phyloP scores from a whole-genome alignment of 176 grass and related monocot species.

The Phyllostachys edulis region DNA sequence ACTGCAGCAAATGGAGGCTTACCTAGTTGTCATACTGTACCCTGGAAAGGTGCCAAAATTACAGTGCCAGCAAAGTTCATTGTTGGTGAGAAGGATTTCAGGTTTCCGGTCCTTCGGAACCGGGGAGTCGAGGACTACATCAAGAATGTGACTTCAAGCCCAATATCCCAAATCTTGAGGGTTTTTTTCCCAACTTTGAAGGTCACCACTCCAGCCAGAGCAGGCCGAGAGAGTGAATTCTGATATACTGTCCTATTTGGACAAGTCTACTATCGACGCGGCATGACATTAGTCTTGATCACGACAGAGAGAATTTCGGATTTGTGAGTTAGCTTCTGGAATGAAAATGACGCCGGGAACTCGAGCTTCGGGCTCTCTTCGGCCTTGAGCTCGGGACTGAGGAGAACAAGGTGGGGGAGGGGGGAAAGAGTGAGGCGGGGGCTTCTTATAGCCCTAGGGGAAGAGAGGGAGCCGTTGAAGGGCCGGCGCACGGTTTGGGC shows the following conservation, averaged over 20 bases:
- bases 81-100: slow-evolving; percentile 30
- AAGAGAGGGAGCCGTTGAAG: no score
- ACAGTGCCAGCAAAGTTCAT: slow-evolving; percentile 55
- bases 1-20: no score
- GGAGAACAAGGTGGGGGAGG: no score
- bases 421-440: no score
- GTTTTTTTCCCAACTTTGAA: slow-evolving; percentile 23
- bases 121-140: slow-evolving; percentile 18
- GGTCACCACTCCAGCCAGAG: slow-evolving; percentile 68
- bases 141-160: slow-evolving; percentile 39
- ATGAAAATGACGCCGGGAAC: no score
- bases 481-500: no score
- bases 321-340: no score
- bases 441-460: no score
- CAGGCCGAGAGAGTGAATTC: slow-evolving; percentile 44
- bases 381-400: no score
- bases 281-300: neutral
- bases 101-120: slow-evolving; percentile 36
- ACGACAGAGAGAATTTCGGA: no score
- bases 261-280: slow-evolving; percentile 13
- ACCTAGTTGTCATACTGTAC: no score
- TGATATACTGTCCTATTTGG: slow-evolving; percentile 57
- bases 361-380: no score
- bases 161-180: slow-evolving; percentile 44
- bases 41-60: slow-evolving; percentile 33